These are phyloP conservation scores for Chalciporus sp. DNA, from an alignment of 1,284 basidiomycete genomes.

Conservation along the genomic window DNA sequence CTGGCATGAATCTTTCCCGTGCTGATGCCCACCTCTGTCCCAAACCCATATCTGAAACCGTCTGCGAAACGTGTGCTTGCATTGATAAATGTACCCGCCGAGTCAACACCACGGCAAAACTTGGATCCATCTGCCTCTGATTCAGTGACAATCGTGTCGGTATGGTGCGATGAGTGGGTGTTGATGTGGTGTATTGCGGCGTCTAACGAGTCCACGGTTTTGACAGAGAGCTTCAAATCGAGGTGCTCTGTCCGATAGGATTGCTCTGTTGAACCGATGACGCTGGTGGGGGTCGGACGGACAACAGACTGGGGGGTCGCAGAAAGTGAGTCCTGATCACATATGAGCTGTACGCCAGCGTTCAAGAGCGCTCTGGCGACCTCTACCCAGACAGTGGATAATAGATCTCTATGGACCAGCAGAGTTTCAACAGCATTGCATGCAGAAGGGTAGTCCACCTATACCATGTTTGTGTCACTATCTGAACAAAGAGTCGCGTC, in stretches of 20 bases:
- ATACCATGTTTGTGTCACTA: not conserved
- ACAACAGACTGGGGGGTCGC: constrained; percentile 43
- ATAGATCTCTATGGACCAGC: constrained; percentile 75
- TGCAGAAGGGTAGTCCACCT: constrained; percentile 95
- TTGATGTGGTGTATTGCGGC: constrained; percentile 91
- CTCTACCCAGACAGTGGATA: constrained; percentile 76
- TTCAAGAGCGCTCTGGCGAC: constrained; percentile 77
- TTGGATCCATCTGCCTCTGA: constrained; percentile 61
- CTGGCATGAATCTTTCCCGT: constrained; percentile 97
- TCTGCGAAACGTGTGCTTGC: constrained; percentile 96
- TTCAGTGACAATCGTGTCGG: constrained; percentile 93
- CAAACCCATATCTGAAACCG: constrained; percentile 96
- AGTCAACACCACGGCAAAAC: constrained; percentile 90
- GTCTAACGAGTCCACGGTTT: constrained; percentile 68
- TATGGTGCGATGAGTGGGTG: constrained; percentile 92
- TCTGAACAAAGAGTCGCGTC: not conserved
- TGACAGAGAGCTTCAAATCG: constrained; percentile 81
- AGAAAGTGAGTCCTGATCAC: constrained; percentile 70
- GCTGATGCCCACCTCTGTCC: constrained; percentile 97
- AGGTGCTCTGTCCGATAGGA: constrained; percentile 92
- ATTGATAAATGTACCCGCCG: constrained; percentile 93
- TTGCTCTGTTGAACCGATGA: constrained; percentile 53
- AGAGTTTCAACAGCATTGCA: constrained; percentile 96
- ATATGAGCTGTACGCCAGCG: constrained; percentile 76
- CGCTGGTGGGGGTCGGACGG: constrained; percentile 40